These are phyloP conservation scores for Gynostemma pentaphyllum DNA, from an alignment of 306 rosid species.

Conservation along the genomic window DNA sequence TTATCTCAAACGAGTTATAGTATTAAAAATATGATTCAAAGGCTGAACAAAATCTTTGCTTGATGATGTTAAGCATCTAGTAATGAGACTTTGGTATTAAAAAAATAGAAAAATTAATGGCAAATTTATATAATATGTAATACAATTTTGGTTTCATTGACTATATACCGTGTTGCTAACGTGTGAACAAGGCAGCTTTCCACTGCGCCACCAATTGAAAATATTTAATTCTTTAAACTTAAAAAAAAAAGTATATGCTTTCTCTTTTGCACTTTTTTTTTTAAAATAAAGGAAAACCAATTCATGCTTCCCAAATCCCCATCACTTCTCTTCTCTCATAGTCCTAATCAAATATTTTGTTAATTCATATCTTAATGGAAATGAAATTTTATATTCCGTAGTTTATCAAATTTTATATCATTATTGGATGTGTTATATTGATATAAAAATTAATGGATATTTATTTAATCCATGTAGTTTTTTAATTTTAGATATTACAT, in stretches of 20 bases:
- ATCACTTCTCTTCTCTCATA: background rate
- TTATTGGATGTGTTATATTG: too few relatives aligned
- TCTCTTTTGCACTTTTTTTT: background rate
- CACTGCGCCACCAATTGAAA: background rate
- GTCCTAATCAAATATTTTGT: too few relatives aligned
- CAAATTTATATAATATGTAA: background rate
- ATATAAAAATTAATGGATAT: too few relatives aligned
- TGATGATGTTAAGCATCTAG: too few relatives aligned
- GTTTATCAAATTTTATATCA: too few relatives aligned
- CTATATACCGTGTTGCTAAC: background rate
- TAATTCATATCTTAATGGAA: too few relatives aligned
- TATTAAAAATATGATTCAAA: too few relatives aligned
- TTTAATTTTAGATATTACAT: too few relatives aligned
- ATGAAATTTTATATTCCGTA: too few relatives aligned
- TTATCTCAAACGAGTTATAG: too few relatives aligned
- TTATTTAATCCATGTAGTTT: too few relatives aligned
- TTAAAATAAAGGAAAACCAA: background rate
- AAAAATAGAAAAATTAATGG: background rate
- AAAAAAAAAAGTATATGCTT: background rate
- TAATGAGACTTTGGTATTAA: background rate
- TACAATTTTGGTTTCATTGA: background rate
- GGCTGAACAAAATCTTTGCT: too few relatives aligned
- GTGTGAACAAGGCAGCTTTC: constrained; percentile 3
- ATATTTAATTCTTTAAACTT: background rate
- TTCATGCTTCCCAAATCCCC: constrained; percentile 2